Evolutionary conservation across 345 rosid genomes (phyloP), one percentile per base, ranked within the genome.

Genomic region (Capsella bursapastoris): DNA sequence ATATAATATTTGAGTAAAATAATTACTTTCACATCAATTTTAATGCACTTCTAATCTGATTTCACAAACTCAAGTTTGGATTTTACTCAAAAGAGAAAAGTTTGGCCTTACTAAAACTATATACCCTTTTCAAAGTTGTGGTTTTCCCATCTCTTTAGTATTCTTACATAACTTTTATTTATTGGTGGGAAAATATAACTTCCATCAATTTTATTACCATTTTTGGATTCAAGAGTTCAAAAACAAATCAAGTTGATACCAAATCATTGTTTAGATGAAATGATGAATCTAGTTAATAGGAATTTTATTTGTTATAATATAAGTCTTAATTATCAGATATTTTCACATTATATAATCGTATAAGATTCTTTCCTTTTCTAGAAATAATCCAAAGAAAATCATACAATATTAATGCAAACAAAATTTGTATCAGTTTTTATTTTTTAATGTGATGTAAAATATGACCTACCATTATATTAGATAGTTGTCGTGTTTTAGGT

Each of bases 71-170:
- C 58, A 35, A 8, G 16, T 61, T 76, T 76, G 70, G 79, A 70
- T 69, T 76, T 76, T 69, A n/a, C 79, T 62, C 8, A 45, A 55
- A 70, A 61, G 25, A 32, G 74, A 53, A 69, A 69, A 69, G 52
- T 63, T 45, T 63, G 75, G 70, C 14, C 75, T 65, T 69, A 76
- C 75, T 45, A 64, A 76, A 68, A 76, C 52, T 67, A 45, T 52
- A 49, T 59, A 75, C 57, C 27, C 50, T 64, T 63, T 41, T 70
- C 71, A 55, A 76, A 64, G 51, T 63, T 63, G 34, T 70, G 28
- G 13, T 25, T 44, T 68, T 45, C 64, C 79, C 41, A 63, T 76
- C 41, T 45, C n/a, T 27, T 63, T 45, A n/a, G 41, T 64, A 44
- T 63, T 28, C 41, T 51, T 48, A 38, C 49, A 22, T 38, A 66